Base-by-base conservation (phyloP, 305 asterid genomes). In the Solanum hybrid region DNA sequence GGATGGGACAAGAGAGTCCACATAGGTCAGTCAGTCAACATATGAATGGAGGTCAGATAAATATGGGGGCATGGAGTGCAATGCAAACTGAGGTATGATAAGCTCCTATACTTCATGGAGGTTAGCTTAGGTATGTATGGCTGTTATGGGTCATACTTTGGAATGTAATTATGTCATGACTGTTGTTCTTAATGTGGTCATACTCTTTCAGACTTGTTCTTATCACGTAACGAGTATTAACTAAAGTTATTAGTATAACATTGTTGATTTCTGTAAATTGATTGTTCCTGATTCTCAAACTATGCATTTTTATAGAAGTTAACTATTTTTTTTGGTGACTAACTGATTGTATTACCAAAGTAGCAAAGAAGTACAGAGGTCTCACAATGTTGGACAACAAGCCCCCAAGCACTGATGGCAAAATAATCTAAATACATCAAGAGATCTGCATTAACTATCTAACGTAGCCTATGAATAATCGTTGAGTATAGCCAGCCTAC, bases 1-100 rank as follows among this genome's bases (percentile, higher is more conserved):
- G 96, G 91, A 91, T 94, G 92, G 95, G 94, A 69, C 93, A 91
- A 60, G 97, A 92, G 56, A 90, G 90, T 90, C 93, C 92, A 66
- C 92, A 91, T 86, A 90, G 93, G 91, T 89, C 96, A 85, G 87
- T 93, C 79, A 89, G 93, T 75, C 97, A 91, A 89, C 95, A 92
- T 14, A 92, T 91, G 35, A 95, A 93, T 88, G 95, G 94, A 87
- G 94, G 94, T 82, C 94, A 86, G 78, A 92, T 94, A 94, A 92
- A 88, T 85, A 87, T 88, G 89, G 92, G 89, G 91, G 82, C 91
- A 82, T 94, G 98, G 98, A 92, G 90, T 88, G 91, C 93, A 56
- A 93, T 95, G 95, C 96, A 93, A 90, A 87, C 91, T 27, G 96
- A 95, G 93, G 97, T 95, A 90, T 85, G 91, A 84, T 87, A 22